These are phyloP conservation scores for Pythium graminicola DNA, from an alignment of 352 stramenopile genomes.

Conservation along the genomic window DNA sequence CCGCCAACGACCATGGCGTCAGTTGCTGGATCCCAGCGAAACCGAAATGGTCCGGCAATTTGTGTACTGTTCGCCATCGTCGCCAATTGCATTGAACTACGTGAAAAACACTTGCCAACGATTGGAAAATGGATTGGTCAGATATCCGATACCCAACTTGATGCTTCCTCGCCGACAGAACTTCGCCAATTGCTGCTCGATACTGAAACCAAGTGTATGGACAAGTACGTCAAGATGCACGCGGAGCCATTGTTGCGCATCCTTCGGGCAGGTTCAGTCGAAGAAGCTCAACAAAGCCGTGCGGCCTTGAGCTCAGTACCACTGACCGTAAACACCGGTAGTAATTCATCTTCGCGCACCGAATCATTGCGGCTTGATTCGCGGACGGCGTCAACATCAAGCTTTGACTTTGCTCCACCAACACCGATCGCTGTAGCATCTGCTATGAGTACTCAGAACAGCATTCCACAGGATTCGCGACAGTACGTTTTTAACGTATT, in stretches of 20 bases:
- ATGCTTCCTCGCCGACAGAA: constrained; percentile 6
- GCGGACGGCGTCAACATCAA: constrained; percentile 20
- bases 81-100: constrained; percentile 65
- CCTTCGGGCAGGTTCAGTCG: constrained; percentile 35
- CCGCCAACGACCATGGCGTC: constrained; percentile 33
- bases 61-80: constrained; percentile 64
- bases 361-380: constrained; percentile 24
- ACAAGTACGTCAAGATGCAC: constrained; percentile 53
- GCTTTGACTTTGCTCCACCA: constrained; percentile 24
- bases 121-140: constrained; percentile 44
- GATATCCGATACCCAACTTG: constrained; percentile 26
- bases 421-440: constrained; percentile 19
- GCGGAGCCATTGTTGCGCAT: constrained; percentile 42
- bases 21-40: constrained; percentile 16
- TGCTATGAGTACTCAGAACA: constrained; percentile 14
- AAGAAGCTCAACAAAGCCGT: constrained; percentile 38
- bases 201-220: constrained; percentile 50
- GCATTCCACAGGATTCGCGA: constrained; percentile 43
- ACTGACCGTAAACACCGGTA: constrained; percentile 8
- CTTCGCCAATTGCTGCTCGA: constrained; percentile 38
- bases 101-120: constrained; percentile 39
- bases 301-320: background rate
- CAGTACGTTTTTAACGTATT: constrained; percentile 82
- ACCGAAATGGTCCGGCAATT: constrained; percentile 31
- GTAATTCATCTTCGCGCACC: constrained; percentile 28